Evolutionary conservation across 106 monocot genomes (phyloP).

Genomic region (Cymbidium sinense): DNA sequence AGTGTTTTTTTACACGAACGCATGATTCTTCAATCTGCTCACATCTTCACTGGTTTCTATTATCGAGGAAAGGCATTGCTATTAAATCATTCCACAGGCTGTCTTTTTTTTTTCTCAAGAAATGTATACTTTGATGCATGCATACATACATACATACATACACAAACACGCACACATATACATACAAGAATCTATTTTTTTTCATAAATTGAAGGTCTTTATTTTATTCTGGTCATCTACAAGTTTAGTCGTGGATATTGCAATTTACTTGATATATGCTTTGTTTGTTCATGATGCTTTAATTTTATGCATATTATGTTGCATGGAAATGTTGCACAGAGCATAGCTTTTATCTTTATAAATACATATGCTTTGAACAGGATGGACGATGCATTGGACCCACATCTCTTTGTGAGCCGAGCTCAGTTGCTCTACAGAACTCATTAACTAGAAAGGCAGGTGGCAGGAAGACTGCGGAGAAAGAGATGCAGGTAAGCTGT

Average conservation of each 20-base stretch:
- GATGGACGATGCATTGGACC: conserved; percentile 58
- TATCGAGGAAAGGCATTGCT: too few relatives aligned
- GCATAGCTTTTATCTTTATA: not conserved
- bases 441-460: conserved; percentile 90
- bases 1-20: too few relatives aligned
- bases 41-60: too few relatives aligned
- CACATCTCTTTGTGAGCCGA: conserved; percentile 33
- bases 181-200: too few relatives aligned
- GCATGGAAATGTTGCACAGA: not conserved
- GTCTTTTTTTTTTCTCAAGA: too few relatives aligned
- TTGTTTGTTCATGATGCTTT: not conserved
- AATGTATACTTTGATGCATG: too few relatives aligned
- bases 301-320: not conserved
- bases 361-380: conserved; percentile 18
- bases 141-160: too few relatives aligned
- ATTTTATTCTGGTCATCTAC: not conserved
- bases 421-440: conserved; percentile 42
- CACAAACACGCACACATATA: too few relatives aligned
- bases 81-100: too few relatives aligned
- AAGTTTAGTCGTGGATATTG: not conserved
- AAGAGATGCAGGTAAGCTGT: conserved; percentile 81
- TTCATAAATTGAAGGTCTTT: too few relatives aligned
- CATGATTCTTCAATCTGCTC: too few relatives aligned
- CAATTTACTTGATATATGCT: not conserved
- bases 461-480: conserved; percentile 65